These are phyloP conservation scores for Aspergillus sp. DNA, from an alignment of 2,329 filamentous ascomycete species.

Conservation along the genomic window DNA sequence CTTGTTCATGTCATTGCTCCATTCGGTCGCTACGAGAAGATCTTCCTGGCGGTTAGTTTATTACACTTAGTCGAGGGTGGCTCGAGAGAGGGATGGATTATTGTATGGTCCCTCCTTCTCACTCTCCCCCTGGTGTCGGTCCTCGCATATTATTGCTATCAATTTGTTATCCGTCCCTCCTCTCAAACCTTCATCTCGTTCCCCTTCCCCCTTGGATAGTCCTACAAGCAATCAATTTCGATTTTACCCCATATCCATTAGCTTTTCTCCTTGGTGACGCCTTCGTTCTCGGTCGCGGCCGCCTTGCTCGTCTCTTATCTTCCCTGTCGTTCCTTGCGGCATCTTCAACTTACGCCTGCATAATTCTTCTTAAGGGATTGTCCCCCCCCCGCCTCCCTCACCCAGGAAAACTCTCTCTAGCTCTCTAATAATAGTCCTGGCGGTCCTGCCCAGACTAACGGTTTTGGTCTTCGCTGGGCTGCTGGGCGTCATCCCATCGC, in stretches of 20 bases:
- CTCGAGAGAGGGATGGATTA: neutral
- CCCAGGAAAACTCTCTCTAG: neutral
- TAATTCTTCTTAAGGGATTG: neutral
- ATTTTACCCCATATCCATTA: neutral
- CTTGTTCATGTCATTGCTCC: neutral
- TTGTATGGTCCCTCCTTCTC: neutral
- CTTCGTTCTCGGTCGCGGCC: neutral
- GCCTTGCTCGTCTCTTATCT: neutral
- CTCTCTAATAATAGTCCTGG: slow-evolving; percentile 1
- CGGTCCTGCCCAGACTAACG: neutral
- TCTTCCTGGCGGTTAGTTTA: neutral
- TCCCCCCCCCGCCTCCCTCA: neutral
- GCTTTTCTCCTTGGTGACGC: neutral
- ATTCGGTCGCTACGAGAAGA: neutral
- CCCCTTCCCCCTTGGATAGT: neutral
- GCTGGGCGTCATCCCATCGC: neutral
- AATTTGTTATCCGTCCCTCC: neutral
- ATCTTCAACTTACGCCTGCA: neutral
- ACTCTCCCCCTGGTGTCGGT: neutral
- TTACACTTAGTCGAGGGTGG: no score
- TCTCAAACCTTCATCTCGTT: neutral
- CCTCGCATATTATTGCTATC: neutral
- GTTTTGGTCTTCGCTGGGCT: neutral
- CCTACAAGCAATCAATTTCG: neutral
- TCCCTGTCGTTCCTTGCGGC: neutral